Base-by-base conservation (phyloP, 768 basidiomycete genomes). In the Boletus rufocinnamomeus region DNA sequence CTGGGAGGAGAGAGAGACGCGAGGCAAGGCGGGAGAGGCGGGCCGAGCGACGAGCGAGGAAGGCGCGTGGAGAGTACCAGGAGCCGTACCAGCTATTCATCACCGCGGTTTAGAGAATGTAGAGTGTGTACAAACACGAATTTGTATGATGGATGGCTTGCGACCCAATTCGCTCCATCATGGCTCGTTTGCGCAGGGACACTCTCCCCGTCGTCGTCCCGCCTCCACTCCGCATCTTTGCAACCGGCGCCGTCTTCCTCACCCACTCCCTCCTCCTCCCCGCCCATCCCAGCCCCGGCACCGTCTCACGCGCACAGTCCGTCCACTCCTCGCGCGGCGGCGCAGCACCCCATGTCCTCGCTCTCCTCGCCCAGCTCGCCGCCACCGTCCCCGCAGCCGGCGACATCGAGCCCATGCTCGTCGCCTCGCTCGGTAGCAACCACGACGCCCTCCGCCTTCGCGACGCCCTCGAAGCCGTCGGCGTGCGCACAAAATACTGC, bases 181-280 rank as follows among this genome's bases (percentile, higher is more conserved):
- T 72, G 71, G 63, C 70, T 6, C 71, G 71, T 34, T 62, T 73
- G 1, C 70, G 71, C 13, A 59, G 68, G 17, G 72, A 72, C 58
- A 71, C 69, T 0, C 47, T 52, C 27, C 58, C 55, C 37, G 46
- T 40, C 53, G 16, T 62, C 65, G 43, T 66, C 59, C 48, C 66
- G 0, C 54, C 68, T 14, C 62, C 59, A 0, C 77, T 91, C 19
- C 86, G 90, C 45, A 84, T 93, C 27, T 82, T 93, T 41, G 88
- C 89, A 2, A 86, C 87, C 14, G 91, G 91, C 16, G 89, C 91
- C 11, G 80, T 94, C 41, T 93, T 93, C 69, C 72, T 89, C 45
- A 90, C 89, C 6, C 86, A 92, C 69, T 86, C 84, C 0, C 80
- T 94, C 50, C 77, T 78, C 40, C 65, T 93, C 4, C 83, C 84